phyloP scores from a whole-genome alignment of 2,329 filamentous ascomycete genomes.

The Cryphonectria naterciae region DNA sequence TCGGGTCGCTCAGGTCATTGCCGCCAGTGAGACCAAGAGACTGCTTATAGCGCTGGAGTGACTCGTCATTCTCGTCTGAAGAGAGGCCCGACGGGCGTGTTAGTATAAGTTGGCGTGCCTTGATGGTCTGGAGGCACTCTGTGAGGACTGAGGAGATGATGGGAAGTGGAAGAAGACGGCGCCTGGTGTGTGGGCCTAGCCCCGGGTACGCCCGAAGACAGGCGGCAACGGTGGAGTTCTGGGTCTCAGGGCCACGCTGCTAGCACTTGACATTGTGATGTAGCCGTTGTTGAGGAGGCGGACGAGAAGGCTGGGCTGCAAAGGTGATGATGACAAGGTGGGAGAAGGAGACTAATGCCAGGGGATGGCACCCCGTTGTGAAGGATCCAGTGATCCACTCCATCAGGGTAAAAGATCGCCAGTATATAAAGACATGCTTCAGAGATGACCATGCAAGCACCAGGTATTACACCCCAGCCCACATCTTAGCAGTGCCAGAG shows the following conservation, averaged over 20 bases:
- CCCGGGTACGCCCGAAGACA: background rate
- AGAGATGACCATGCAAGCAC: background rate
- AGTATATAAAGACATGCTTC: background rate
- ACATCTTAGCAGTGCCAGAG: background rate
- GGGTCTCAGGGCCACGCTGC: background rate
- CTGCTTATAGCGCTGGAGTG: slow-evolving; percentile 95
- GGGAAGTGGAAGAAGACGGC: background rate
- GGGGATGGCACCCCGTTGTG: background rate
- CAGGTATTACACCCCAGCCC: background rate
- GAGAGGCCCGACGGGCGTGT: background rate
- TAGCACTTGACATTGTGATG: background rate
- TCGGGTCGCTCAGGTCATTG: slow-evolving; percentile 73
- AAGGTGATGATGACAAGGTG: background rate
- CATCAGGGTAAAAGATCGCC: background rate
- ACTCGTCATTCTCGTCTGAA: slow-evolving; percentile 77
- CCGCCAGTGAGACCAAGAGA: slow-evolving; percentile 85
- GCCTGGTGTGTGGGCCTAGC: background rate
- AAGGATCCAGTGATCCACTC: background rate
- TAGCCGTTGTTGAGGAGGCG: background rate
- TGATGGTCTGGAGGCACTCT: no score
- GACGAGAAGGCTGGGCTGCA: background rate
- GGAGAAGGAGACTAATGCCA: background rate
- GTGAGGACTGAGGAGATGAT: background rate
- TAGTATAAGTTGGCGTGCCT: background rate
- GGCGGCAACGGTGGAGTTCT: background rate